Percentiles rank a stretch among this genome's conserved stretches.
phyloP scores from a whole-genome alignment of 2,329 filamentous ascomycete genomes.

The Aspergillus sp. region DNA sequence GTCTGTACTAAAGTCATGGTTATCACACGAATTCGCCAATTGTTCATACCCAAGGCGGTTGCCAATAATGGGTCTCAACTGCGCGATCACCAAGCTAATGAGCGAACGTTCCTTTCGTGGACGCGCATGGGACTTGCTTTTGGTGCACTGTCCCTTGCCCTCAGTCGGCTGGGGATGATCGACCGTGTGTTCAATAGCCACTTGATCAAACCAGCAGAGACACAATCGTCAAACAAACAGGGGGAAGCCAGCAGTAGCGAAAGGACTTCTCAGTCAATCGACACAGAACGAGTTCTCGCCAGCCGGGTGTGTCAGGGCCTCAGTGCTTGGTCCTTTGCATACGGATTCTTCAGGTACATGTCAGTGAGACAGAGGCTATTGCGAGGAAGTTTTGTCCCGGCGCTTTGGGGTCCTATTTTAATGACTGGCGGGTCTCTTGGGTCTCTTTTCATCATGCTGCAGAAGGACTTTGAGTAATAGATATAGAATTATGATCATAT shows the following conservation, averaged over 20 bases:
- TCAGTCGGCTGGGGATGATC: slow-evolving; percentile 23
- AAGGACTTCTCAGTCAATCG: too few species aligned
- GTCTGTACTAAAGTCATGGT: too few species aligned
- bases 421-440: slow-evolving; percentile 19
- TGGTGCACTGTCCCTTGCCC: slow-evolving; percentile 24
- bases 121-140: slow-evolving; percentile 28
- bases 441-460: slow-evolving; percentile 6
- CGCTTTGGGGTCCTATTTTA: slow-evolving; percentile 25
- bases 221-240: neutral
- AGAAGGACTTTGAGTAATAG: slow-evolving; percentile 42
- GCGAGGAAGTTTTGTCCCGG: slow-evolving; percentile 21
- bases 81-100: slow-evolving; percentile 29
- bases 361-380: slow-evolving; percentile 20
- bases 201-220: neutral
- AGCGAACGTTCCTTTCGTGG: slow-evolving; percentile 30
- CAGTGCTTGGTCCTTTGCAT: slow-evolving; percentile 23
- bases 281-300: slow-evolving; percentile 5
- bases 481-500: too few species aligned
- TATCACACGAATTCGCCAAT: slow-evolving; percentile 12
- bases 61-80: slow-evolving; percentile 25
- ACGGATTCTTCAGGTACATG: slow-evolving; percentile 22
- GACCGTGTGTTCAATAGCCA: slow-evolving; percentile 19
- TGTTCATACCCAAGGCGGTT: slow-evolving; percentile 18
- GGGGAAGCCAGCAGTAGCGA: too few species aligned
- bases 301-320: slow-evolving; percentile 18